These are phyloP conservation scores for Torrubiellomyces zombiae DNA, from an alignment of 2,329 filamentous ascomycete genomes.

Conservation along the genomic window DNA sequence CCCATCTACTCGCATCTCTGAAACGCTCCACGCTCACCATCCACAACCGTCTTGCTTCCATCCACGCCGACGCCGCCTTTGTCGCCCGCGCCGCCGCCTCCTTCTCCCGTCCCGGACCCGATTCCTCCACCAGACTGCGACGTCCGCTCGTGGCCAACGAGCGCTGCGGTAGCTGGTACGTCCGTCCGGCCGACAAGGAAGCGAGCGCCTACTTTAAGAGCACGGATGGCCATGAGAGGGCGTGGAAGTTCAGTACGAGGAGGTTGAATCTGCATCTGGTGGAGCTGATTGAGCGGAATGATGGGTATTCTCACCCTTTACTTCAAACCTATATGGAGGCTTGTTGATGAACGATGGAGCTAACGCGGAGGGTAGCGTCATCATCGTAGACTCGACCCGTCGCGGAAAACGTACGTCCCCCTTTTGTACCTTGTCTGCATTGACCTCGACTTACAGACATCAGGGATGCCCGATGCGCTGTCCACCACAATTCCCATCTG, in stretches of 20 bases:
- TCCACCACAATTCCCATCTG: slow-evolving; percentile 90
- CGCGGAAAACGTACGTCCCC: slow-evolving; percentile 57
- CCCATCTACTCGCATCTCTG: slow-evolving; percentile 52
- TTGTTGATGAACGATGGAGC: background rate
- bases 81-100: slow-evolving; percentile 42
- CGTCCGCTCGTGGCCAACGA: slow-evolving; percentile 82
- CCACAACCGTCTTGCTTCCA: slow-evolving; percentile 66
- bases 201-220: slow-evolving; percentile 92
- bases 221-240: slow-evolving; percentile 80
- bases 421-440: background rate
- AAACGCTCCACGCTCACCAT: slow-evolving; percentile 64
- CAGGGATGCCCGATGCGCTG: slow-evolving; percentile 82
- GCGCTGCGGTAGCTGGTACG: slow-evolving; percentile 92
- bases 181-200: slow-evolving; percentile 44
- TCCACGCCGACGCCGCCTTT: slow-evolving; percentile 60
- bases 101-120: slow-evolving; percentile 15
- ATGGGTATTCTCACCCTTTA: slow-evolving; percentile 37
- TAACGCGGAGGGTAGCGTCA: slow-evolving; percentile 31
- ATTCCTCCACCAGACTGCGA: no score
- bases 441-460: background rate
- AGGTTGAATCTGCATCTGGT: slow-evolving; percentile 74
- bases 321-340: no score
- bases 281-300: slow-evolving; percentile 43
- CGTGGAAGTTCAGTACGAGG: slow-evolving; percentile 80
- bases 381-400: slow-evolving; percentile 86